Conservation (phyloP, 73 alveolate species). For the Paramecium caudatum region DNA sequence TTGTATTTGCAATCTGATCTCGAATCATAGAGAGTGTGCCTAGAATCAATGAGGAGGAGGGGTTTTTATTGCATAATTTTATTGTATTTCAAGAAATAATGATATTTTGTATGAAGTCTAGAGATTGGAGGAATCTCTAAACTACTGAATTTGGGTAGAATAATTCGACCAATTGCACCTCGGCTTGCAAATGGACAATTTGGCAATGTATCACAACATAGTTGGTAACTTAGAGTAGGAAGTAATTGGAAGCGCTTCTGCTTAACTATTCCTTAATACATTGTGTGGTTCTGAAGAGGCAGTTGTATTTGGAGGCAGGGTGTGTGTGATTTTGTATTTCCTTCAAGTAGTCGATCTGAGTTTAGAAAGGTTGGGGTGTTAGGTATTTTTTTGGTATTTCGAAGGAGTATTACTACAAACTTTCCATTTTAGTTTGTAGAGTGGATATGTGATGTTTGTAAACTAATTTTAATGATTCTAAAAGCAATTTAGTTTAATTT, state of each 20-base stretch:
- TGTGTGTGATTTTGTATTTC: background rate
- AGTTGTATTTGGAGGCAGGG: background rate
- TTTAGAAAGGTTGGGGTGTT: background rate
- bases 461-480: no score
- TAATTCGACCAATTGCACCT: background rate
- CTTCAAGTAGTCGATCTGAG: background rate
- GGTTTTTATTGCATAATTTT: slow-evolving; percentile 9
- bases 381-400: background rate
- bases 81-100: slow-evolving; percentile 30
- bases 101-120: slow-evolving; percentile 7
- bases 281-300: background rate
- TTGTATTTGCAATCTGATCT: background rate
- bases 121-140: background rate
- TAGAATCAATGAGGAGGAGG: background rate
- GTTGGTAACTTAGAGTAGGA: background rate
- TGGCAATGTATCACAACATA: background rate
- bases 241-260: background rate
- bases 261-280: background rate
- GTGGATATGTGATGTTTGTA: no score
- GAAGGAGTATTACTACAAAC: no score
- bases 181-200: background rate
- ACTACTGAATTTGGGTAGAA: background rate
- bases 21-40: slow-evolving; percentile 2
- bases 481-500: background rate
- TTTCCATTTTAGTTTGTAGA: no score